Evolutionary conservation across 176 grass and related monocot species (phyloP).

Genomic region (Zoysia pacifica): DNA sequence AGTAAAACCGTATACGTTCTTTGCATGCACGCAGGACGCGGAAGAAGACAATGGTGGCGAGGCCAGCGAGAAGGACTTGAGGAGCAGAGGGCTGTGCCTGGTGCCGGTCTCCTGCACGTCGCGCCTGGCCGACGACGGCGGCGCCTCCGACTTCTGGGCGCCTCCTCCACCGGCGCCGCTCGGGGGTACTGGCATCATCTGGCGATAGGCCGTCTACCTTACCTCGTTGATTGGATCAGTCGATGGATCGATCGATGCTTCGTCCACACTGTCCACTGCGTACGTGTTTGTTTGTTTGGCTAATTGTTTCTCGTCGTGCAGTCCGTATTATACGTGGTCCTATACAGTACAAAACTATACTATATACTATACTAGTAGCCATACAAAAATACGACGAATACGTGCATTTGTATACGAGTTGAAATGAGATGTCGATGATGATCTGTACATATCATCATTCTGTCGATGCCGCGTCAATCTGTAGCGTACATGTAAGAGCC

Average conservation of each 20-base stretch:
- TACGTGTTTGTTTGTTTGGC: no score
- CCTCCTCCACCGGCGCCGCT: conserved; percentile 13
- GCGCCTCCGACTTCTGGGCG: conserved; percentile 57
- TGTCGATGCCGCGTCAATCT: conserved; percentile 21
- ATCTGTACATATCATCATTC: conserved; percentile 72
- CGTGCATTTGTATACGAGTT: neutral
- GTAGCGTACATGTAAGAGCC: neutral
- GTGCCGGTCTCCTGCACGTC: conserved; percentile 75
- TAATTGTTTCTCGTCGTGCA: no score
- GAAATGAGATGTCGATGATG: neutral
- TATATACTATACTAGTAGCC: no score
- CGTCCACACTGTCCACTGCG: neutral
- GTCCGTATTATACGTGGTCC: neutral
- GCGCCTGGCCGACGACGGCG: conserved; percentile 47
- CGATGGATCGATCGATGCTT: neutral
- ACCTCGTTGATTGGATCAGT: neutral
- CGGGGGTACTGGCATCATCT: conserved; percentile 24
- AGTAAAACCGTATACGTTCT: no score
- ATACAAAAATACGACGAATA: neutral
- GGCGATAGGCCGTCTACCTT: neutral
- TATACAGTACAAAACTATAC: neutral
- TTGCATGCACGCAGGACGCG: conserved; percentile 20
- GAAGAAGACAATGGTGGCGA: neutral
- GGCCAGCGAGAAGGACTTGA: conserved; percentile 44
- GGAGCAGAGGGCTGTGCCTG: conserved; percentile 73